These are phyloP conservation scores for Phylloboletellus chloephorus DNA, from an alignment of 1,284 basidiomycete species.

Conservation along the genomic window DNA sequence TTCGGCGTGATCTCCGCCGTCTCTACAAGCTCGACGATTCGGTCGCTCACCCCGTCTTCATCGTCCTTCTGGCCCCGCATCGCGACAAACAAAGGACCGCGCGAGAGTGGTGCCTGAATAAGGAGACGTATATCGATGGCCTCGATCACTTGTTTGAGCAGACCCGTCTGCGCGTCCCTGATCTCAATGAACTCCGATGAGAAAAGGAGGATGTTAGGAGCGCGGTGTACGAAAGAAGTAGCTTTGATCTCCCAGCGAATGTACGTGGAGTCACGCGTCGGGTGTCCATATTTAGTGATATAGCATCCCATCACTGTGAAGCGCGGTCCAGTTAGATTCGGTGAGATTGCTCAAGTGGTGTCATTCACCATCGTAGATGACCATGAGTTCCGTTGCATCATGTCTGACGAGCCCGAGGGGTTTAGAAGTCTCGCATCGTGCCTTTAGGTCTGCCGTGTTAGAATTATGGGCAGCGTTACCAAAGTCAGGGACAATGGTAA, in stretches of 20 bases:
- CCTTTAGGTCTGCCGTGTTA: conserved; percentile 50
- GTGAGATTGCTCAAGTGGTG: neutral
- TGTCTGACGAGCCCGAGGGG: conserved; percentile 63
- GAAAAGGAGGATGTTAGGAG: conserved; percentile 62
- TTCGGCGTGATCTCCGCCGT: conserved; percentile 48
- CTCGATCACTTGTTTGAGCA: conserved; percentile 71
- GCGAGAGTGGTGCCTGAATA: conserved; percentile 32
- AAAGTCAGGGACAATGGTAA: conserved; percentile 59
- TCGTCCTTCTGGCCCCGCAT: conserved; percentile 55
- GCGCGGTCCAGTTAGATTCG: neutral
- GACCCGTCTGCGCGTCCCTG: conserved; percentile 53
- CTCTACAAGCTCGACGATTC: conserved; percentile 63
- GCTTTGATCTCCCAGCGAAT: conserved; percentile 73
- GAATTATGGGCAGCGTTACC: conserved; percentile 37
- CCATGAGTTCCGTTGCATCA: conserved; percentile 53
- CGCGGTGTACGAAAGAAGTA: conserved; percentile 51
- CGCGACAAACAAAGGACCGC: conserved; percentile 51
- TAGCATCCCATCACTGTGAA: conserved; percentile 59
- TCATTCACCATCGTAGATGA: conserved; percentile 65
- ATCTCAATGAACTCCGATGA: conserved; percentile 70
- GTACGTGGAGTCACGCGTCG: conserved; percentile 53
- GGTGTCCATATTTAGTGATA: conserved; percentile 62
- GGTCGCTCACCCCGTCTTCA: conserved; percentile 50
- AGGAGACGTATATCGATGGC: conserved; percentile 61
- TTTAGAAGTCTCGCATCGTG: conserved; percentile 51